phyloP scores from a whole-genome alignment of 306 rosid genomes.

The Rosa persica region DNA sequence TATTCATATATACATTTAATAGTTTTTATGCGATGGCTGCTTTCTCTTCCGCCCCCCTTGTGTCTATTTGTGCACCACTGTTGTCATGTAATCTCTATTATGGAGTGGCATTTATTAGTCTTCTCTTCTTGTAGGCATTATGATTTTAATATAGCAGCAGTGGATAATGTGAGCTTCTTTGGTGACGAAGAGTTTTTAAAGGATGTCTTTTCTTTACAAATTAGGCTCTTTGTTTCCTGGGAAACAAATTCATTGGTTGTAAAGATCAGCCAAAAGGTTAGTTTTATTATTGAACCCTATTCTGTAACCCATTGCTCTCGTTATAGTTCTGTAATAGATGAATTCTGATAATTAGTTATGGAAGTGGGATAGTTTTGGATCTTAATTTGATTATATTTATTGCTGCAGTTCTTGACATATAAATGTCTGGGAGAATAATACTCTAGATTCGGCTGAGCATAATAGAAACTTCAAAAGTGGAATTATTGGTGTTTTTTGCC shows the following conservation, averaged over 20 bases:
- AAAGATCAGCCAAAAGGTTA: slow-evolving; percentile 72
- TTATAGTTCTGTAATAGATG: not conserved
- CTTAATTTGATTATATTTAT: not conserved
- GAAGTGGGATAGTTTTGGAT: not conserved
- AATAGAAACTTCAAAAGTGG: not conserved
- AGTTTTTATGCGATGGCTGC: not conserved
- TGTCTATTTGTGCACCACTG: not conserved
- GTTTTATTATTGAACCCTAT: not conserved
- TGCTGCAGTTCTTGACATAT: not conserved
- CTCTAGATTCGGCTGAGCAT: not conserved
- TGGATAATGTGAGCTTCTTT: slow-evolving; percentile 40
- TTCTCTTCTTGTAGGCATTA: slow-evolving; percentile 59
- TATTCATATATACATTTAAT: not conserved
- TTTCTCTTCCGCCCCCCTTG: not conserved
- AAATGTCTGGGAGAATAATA: slow-evolving; percentile 1
- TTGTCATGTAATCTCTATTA: not conserved
- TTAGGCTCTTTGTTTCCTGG: slow-evolving; percentile 65
- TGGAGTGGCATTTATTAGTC: slow-evolving; percentile 17
- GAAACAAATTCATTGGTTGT: slow-evolving; percentile 66
- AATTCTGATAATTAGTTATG: not conserved
- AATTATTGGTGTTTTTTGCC: not conserved
- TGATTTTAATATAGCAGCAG: slow-evolving; percentile 41
- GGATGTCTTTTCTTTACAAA: slow-evolving; percentile 68
- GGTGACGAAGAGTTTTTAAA: slow-evolving; percentile 40
- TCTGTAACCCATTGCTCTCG: not conserved